Base-by-base conservation (phyloP, 441 rosid species). In the Arabidopsis hybrid region DNA sequence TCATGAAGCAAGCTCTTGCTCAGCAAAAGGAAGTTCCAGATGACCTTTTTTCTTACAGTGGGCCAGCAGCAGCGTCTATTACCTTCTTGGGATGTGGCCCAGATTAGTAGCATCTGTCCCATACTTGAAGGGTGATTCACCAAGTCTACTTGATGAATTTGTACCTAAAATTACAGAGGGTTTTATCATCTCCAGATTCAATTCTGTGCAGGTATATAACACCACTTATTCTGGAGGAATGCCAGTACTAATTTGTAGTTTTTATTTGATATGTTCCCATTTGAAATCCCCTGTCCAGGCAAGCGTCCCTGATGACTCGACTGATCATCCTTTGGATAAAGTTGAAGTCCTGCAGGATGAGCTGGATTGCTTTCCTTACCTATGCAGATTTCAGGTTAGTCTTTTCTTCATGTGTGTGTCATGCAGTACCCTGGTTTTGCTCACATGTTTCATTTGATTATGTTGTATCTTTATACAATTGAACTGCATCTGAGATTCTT, bases 1-100 rank as follows among this genome's bases (percentile, higher is more conserved):
- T 94, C 62, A 67, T 94, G 82, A 94, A 90, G 73, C 90, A 84
- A 79, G 97, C 97, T 1, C 80, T 90, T 75, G 79, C 86, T 42
- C 99, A 92, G 79, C 95, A 87, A 80, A 90, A 79, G 77, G 99
- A 94, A 81, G 73, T 91, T 66, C 45, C 49, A 8, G 55, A 29
- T 62, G 42, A 70, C 14, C 43, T 39, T 74, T 56, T 67, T 69
- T 74, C 36, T 61, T 58, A 67, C 76, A 94, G 99, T 96, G 99
- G 99, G 99, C 99, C 77, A 94, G 98, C 84, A 96, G 98, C 86
- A 96, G 99, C 70, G 97, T 96, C 59, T 96, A 94, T 85, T 87
- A 91, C 82, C 97, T 94, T 69, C 78, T 96, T 76, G 99, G 99
- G 53, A 82, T 91, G 70, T 96, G 99, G 99, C 94, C 99, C 46